phyloP scores from a whole-genome alignment of 768 basidiomycete genomes.

The Lactarius sanguifluus region DNA sequence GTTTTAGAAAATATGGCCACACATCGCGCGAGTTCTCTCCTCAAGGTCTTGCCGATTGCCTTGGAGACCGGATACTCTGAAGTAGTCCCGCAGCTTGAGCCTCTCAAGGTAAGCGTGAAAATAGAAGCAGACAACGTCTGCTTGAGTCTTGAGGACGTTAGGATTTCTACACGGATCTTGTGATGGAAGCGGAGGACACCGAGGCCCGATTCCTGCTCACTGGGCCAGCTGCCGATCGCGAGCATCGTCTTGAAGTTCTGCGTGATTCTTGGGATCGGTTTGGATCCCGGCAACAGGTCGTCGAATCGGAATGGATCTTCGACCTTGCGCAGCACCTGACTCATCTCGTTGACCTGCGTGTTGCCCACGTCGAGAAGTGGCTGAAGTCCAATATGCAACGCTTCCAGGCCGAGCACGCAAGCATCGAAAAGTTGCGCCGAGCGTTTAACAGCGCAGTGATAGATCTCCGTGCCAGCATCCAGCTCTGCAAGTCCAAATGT shows the following conservation, averaged over 20 bases:
- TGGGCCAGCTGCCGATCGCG: conserved; percentile 32
- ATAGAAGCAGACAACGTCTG: not conserved
- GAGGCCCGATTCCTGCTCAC: conserved; percentile 37
- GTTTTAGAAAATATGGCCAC: conserved; percentile 48
- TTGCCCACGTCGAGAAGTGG: conserved; percentile 40
- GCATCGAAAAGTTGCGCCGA: conserved; percentile 48
- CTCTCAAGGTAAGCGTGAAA: conserved; percentile 45
- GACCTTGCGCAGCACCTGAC: conserved; percentile 43
- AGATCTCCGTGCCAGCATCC: conserved; percentile 46
- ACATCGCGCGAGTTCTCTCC: conserved; percentile 46
- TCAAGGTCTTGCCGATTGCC: conserved; percentile 46
- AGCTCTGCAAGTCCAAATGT: conserved; percentile 53
- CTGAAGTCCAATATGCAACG: conserved; percentile 48
- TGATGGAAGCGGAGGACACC: conserved; percentile 43
- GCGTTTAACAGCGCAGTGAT: conserved; percentile 45
- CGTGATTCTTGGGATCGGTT: conserved; percentile 38
- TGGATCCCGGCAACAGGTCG: conserved; percentile 36
- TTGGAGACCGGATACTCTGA: conserved; percentile 50
- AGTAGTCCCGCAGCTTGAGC: conserved; percentile 45
- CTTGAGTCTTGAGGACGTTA: conserved; percentile 27
- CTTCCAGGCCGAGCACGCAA: conserved; percentile 46
- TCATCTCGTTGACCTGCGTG: conserved; percentile 37
- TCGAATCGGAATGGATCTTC: conserved; percentile 46
- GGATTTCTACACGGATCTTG: conserved; percentile 53
- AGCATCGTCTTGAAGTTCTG: conserved; percentile 32